Evolutionary conservation across 768 basidiomycete species (phyloP).

Genomic region (Fomitopsis pulvina): DNA sequence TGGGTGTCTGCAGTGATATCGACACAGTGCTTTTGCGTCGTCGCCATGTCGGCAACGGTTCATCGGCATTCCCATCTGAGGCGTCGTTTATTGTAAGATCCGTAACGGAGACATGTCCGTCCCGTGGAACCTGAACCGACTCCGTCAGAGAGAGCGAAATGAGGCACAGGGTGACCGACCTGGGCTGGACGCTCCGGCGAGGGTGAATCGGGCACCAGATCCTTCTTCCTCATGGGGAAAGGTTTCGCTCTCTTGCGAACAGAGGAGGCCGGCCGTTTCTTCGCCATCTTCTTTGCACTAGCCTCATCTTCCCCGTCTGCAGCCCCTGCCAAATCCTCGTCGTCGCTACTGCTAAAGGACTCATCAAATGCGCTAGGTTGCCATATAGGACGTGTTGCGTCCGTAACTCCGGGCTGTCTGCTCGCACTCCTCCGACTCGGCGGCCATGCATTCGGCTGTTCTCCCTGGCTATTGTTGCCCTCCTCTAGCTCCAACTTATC

Average conservation of each 20-base stretch:
- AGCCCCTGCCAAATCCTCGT: too few relatives aligned
- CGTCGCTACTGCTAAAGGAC: conserved; percentile 6
- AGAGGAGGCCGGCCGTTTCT: background rate
- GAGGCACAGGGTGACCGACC: background rate
- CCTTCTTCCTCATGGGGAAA: conserved; percentile 11
- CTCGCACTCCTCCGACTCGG: background rate
- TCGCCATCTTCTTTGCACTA: conserved; percentile 2
- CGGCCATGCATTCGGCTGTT: background rate
- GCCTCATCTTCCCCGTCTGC: background rate
- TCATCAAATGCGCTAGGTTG: conserved; percentile 7
- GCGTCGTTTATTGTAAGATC: background rate
- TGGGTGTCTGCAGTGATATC: background rate
- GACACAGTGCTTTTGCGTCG: background rate
- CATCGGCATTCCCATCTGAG: background rate
- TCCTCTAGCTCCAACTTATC: background rate
- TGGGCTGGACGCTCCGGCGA: background rate
- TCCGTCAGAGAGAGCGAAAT: background rate
- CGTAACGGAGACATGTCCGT: background rate
- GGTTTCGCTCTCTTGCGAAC: background rate
- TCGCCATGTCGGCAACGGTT: conserved; percentile 1
- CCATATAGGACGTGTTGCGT: background rate
- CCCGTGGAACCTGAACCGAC: background rate
- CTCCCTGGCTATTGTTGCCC: background rate
- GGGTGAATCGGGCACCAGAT: background rate
- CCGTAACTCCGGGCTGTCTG: background rate